These are phyloP conservation scores for Arbutus unedo DNA, from an alignment of 148 eudicot species.

Conservation along the genomic window DNA sequence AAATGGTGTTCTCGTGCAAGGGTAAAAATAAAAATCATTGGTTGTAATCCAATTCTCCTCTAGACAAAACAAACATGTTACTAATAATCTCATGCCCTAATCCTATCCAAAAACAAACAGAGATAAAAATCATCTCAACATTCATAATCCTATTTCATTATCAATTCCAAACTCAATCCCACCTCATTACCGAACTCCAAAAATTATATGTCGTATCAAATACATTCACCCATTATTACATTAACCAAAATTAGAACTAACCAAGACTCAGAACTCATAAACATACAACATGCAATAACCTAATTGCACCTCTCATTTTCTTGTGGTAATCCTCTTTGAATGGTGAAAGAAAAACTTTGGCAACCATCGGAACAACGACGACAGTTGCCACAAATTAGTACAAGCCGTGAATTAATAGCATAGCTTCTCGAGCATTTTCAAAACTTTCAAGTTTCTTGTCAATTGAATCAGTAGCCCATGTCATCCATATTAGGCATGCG, in stretches of 20 bases:
- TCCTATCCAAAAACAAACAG: too few relatives aligned
- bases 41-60: too few relatives aligned
- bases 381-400: not conserved
- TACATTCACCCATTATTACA: too few relatives aligned
- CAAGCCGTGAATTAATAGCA: not conserved
- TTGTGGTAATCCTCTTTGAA: not conserved
- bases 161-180: too few relatives aligned
- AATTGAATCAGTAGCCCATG: conserved; percentile 37
- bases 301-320: not conserved
- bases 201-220: too few relatives aligned
- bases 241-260: not conserved
- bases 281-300: not conserved
- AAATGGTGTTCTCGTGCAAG: too few relatives aligned
- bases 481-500: conserved; percentile 79
- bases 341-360: not conserved
- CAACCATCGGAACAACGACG: not conserved
- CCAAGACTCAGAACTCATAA: not conserved
- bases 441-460: not conserved
- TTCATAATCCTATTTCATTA: too few relatives aligned
- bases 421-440: conserved; percentile 2
- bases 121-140: too few relatives aligned
- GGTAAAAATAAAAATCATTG: too few relatives aligned
- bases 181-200: too few relatives aligned
- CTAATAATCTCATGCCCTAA: too few relatives aligned
- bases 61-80: too few relatives aligned